Evolutionary conservation across 2,329 filamentous ascomycete species (phyloP), one percentile per base, ranked within the genome.

Genomic region (Aureobasidium sp.): DNA sequence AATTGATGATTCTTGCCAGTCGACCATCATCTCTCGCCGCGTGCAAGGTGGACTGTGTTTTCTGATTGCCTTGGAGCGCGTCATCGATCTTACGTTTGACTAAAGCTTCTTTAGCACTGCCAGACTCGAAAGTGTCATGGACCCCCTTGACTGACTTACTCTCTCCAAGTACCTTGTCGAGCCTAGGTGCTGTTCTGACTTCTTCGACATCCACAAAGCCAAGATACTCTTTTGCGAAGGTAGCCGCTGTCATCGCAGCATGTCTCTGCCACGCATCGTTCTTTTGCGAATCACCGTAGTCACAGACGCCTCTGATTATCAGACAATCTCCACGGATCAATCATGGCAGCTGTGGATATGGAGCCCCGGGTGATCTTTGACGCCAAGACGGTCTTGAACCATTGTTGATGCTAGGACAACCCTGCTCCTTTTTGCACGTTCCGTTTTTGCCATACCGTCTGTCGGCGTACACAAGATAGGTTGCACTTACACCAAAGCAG

Each of bases 261-360:
- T 67, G 68, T 2, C 44, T 16, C 34, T 69, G 66, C 68, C 67
- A n/a, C n/a, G n/a, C n/a, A n/a, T n/a, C n/a, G n/a, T n/a, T n/a
- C n/a, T n/a, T n/a, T n/a, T n/a, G n/a, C n/a, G n/a, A n/a, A n/a
- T n/a, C n/a, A n/a, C n/a, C n/a, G n/a, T n/a, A n/a, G n/a, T n/a
- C n/a, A n/a, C n/a, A n/a, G n/a, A n/a, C n/a, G n/a, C n/a, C n/a
- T n/a, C n/a, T n/a, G n/a, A n/a, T n/a, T n/a, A n/a, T n/a, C n/a
- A n/a, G n/a, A n/a, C n/a, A n/a, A n/a, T n/a, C n/a, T n/a, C n/a
- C n/a, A n/a, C n/a, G n/a, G n/a, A n/a, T n/a, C n/a, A n/a, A n/a
- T n/a, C n/a, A n/a, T n/a, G n/a, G n/a, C n/a, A n/a, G n/a, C n/a
- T n/a, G n/a, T n/a, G n/a, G n/a, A n/a, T n/a, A n/a, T n/a, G n/a